Conservation (phyloP, 257 asterid genomes). For the Rhazya stricta region DNA sequence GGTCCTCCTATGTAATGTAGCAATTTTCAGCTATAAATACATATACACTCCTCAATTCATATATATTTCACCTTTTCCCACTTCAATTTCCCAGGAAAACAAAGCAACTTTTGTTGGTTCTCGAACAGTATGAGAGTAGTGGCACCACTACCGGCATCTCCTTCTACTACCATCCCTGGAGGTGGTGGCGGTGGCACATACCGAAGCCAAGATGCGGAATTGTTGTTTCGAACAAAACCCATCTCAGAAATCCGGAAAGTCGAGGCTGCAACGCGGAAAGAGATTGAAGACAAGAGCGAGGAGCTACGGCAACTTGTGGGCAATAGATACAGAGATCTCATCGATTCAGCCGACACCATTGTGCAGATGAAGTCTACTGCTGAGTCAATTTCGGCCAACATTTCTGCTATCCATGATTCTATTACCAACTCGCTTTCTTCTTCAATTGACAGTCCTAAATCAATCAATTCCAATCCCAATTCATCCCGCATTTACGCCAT, state of each 20-base stretch:
- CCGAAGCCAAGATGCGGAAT: conserved; percentile 82
- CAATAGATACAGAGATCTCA: conserved; percentile 89
- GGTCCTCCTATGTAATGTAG: background rate
- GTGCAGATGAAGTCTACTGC: conserved; percentile 86
- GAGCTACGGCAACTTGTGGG: conserved; percentile 96
- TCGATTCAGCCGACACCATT: conserved; percentile 95
- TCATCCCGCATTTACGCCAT: conserved; percentile 65
- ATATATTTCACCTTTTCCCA: background rate
- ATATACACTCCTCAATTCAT: background rate
- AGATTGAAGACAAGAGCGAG: conserved; percentile 92
- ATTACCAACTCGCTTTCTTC: conserved; percentile 61
- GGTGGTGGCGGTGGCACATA: conserved; percentile 33
- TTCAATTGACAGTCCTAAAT: conserved; percentile 49
- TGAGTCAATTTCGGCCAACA: conserved; percentile 69
- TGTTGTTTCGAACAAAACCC: conserved; percentile 79
- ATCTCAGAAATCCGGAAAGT: conserved; percentile 85
- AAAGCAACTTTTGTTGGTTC: background rate
- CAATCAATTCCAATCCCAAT: conserved; percentile 34
- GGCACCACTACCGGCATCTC: conserved; percentile 20
- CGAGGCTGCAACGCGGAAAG: conserved; percentile 77
- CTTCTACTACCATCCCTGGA: conserved; percentile 12
- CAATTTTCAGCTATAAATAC: background rate
- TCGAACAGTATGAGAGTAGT: conserved; percentile 25
- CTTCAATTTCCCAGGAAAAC: background rate
- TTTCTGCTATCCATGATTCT: conserved; percentile 58